Percentiles rank a stretch among this genome's conserved stretches.
Evolutionary conservation across 768 basidiomycete genomes (phyloP).

Genomic region (Lentinus brumalis): DNA sequence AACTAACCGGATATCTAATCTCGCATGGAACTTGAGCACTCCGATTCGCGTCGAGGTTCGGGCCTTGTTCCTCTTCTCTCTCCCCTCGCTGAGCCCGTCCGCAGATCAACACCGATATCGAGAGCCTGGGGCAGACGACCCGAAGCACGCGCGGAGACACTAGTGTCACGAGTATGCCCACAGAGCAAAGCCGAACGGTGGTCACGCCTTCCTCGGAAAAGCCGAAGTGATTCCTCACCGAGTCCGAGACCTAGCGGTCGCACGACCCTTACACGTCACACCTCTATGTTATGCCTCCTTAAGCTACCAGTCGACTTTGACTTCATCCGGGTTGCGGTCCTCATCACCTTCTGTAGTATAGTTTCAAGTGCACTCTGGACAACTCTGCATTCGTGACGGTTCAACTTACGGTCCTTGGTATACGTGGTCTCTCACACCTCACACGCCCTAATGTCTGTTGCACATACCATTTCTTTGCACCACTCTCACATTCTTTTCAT

Average conservation of each 20-base stretch:
- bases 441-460: too few relatives aligned
- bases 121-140: conserved; percentile 2
- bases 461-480: too few relatives aligned
- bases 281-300: not conserved
- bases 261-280: not conserved
- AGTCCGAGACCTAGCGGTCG: not conserved
- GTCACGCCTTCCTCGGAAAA: conserved; percentile 3
- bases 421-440: too few relatives aligned
- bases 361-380: too few relatives aligned
- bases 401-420: too few relatives aligned
- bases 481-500: too few relatives aligned
- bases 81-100: too few relatives aligned
- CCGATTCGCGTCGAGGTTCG: conserved; percentile 18
- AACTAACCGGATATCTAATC: conserved; percentile 8
- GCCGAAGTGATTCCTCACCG: not conserved
- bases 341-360: too few relatives aligned
- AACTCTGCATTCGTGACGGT: too few relatives aligned
- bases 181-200: conserved; percentile 4
- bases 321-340: too few relatives aligned
- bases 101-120: conserved; percentile 17
- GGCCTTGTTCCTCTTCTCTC: not conserved
- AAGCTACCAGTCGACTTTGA: not conserved
- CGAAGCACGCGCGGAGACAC: conserved; percentile 7
- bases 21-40: conserved; percentile 11
- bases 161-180: conserved; percentile 4